Conservation (phyloP, 805 yeast species). For the Starmerella floris region DNA sequence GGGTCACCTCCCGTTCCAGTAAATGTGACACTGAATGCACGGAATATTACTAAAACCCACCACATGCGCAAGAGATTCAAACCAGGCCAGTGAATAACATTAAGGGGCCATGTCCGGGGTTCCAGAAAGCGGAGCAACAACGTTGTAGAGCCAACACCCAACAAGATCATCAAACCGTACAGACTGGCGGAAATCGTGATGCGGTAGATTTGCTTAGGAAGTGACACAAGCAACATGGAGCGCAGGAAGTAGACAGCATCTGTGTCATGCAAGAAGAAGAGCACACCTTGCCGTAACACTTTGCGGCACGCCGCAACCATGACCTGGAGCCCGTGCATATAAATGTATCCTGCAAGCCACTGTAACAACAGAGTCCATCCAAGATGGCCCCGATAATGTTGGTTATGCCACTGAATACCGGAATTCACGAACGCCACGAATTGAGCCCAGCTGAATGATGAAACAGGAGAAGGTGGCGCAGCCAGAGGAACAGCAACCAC, state of each 20-base stretch:
- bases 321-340: slow-evolving; percentile 77
- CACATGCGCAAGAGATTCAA: slow-evolving; percentile 9
- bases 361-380: slow-evolving; percentile 24
- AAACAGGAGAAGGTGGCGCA: neutral
- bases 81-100: slow-evolving; percentile 20
- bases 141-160: slow-evolving; percentile 61
- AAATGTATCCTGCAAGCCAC: slow-evolving; percentile 68
- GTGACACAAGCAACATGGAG: slow-evolving; percentile 71
- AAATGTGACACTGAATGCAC: neutral
- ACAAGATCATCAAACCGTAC: slow-evolving; percentile 41
- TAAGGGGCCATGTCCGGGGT: slow-evolving; percentile 22
- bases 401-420: neutral
- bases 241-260: slow-evolving; percentile 86
- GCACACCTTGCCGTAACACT: slow-evolving; percentile 74
- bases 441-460: neutral
- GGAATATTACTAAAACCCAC: slow-evolving; percentile 5
- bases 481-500: slow-evolving; percentile 30
- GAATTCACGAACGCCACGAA: neutral
- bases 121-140: slow-evolving; percentile 33
- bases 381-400: neutral
- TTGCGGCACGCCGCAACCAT: slow-evolving; percentile 74
- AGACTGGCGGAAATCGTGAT: slow-evolving; percentile 45
- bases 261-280: slow-evolving; percentile 84
- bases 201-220: slow-evolving; percentile 57
- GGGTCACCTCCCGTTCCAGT: slow-evolving; percentile 21